phyloP scores from a whole-genome alignment of 2,329 filamentous ascomycete genomes.

The Claviceps monticola region DNA sequence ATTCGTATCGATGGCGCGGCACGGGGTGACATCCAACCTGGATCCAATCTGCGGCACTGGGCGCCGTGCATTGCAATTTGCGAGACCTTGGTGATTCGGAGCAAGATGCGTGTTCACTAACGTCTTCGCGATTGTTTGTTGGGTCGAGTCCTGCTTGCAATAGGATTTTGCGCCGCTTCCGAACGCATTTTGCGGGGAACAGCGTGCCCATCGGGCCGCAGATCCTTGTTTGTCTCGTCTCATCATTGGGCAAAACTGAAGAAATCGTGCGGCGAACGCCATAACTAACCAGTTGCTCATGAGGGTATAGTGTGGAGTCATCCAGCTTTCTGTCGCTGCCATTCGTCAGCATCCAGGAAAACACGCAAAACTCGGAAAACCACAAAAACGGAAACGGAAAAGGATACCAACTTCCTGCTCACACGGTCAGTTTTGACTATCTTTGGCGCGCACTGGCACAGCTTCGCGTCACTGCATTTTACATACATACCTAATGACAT shows the following conservation, averaged over 20 bases:
- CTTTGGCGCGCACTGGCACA: no score
- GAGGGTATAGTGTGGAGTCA: no score
- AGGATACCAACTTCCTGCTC: no score
- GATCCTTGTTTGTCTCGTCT: not conserved
- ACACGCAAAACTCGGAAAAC: no score
- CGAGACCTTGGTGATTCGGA: not conserved
- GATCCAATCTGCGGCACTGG: not conserved
- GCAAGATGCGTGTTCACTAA: not conserved
- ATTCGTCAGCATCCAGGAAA: no score
- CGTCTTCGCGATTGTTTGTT: not conserved
- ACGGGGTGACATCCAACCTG: not conserved
- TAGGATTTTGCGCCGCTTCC: not conserved
- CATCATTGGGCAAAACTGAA: no score
- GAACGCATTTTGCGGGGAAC: not conserved
- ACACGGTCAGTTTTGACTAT: no score
- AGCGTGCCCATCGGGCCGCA: not conserved
- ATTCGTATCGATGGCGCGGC: not conserved
- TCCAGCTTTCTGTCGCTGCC: no score
- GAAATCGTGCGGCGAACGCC: no score
- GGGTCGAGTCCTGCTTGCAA: not conserved
- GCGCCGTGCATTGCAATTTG: not conserved
- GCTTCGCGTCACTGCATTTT: no score
- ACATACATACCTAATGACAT: not conserved
- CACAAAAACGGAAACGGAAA: no score
- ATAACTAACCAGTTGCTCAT: no score